Evolutionary conservation across 192 early-diverging fungal genomes (phyloP).

Genomic region (Coemansia sp.): DNA sequence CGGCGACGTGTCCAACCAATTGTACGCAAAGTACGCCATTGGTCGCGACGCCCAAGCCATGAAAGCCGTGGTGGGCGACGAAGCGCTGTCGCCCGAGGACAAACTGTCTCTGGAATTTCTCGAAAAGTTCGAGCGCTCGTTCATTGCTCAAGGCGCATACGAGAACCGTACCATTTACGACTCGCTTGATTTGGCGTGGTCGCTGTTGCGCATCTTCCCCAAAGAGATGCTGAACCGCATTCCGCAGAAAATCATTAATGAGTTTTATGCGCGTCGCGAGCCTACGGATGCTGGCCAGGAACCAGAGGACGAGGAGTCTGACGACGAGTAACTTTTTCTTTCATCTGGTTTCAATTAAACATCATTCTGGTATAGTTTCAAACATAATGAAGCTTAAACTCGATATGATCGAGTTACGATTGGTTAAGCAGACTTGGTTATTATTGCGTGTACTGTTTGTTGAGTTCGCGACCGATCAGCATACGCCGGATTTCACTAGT

Average conservation of each 20-base stretch:
- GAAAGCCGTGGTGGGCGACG: conserved; percentile 99
- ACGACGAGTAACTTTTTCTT: conserved; percentile 20
- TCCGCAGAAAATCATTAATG: conserved; percentile 89
- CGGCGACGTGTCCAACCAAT: conserved; percentile 98
- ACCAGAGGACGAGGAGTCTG: conserved; percentile 34
- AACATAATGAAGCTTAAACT: not conserved
- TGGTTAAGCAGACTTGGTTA: not conserved
- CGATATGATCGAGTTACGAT: no score
- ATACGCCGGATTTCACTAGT: conserved; percentile 91
- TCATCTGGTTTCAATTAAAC: not conserved
- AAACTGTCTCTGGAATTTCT: conserved; percentile 97
- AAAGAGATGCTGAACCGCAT: conserved; percentile 99
- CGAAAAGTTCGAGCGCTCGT: conserved; percentile 98
- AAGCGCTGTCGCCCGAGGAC: conserved; percentile 97
- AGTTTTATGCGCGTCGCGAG: conserved; percentile 82
- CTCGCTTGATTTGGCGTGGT: conserved; percentile 97
- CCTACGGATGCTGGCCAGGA: conserved; percentile 9
- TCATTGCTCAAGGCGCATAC: conserved; percentile 94
- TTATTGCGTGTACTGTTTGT: conserved; percentile 59
- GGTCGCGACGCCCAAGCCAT: conserved; percentile 97
- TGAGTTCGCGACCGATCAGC: conserved; percentile 83
- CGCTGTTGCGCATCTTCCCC: conserved; percentile 97
- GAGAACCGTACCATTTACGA: conserved; percentile 97
- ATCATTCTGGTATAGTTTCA: not conserved
- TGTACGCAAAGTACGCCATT: conserved; percentile 99